Base-by-base conservation (phyloP, 1,284 basidiomycete species). In the Hemileia vastatrix region DNA sequence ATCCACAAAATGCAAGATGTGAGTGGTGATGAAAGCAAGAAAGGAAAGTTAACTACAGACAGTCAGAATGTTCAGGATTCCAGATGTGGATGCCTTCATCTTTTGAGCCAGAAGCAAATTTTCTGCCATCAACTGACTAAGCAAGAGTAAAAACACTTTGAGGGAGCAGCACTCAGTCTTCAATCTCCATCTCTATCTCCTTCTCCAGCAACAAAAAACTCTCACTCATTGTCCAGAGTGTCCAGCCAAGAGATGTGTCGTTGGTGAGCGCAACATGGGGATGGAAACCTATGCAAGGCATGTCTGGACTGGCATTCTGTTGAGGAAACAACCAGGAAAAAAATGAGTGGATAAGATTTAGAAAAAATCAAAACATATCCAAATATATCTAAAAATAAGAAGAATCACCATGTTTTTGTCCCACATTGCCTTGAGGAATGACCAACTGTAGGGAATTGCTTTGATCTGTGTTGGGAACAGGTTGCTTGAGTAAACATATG, bases 351-450 rank as follows among this genome's bases (percentile, higher is more conserved):
- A n/a, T n/a, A n/a, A n/a, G n/a, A n/a, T n/a, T n/a, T n/a, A n/a
- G n/a, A n/a, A n/a, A n/a, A n/a, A n/a, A n/a, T n/a, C n/a, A n/a
- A n/a, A n/a, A n/a, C n/a, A n/a, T n/a, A n/a, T n/a, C n/a, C n/a
- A n/a, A n/a, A n/a, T n/a, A n/a, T n/a, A n/a, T n/a, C n/a, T n/a
- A n/a, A n/a, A n/a, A 49, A n/a, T 31, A 27, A 33, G 19, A 18
- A 47, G n/a, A 77, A 84, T 71, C 71, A 89, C 92, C 94, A 76
- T 99, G 91, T 79, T 88, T 86, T 70, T 95, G 81, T 68, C 83
- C 83, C 67, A 99, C 92, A 79, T 99, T 95, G 78, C 96, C 96
- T 80, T 98, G 95, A 32, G 95, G 95, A 70, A 99, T 95, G 78
- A 99, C 93, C 72, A 99, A 90, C 79, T 99, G 95, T 21, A 87